Percentiles rank a stretch among this genome's conserved stretches.
phyloP scores from a whole-genome alignment of 1,284 basidiomycete genomes.

The Inonotus obliquus region DNA sequence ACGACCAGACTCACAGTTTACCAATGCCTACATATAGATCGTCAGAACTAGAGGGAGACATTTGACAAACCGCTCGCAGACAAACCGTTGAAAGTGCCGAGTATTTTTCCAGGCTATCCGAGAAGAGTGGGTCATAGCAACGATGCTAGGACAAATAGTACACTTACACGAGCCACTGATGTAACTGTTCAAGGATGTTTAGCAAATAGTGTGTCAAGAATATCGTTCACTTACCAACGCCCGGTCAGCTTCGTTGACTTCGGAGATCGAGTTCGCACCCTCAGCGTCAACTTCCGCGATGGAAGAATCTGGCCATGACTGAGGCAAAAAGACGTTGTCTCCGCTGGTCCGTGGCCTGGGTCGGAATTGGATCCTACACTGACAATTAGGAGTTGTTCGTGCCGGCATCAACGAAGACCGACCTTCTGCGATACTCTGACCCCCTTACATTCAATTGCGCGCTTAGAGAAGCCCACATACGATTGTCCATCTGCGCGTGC shows the following conservation, averaged over 20 bases:
- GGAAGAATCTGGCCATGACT: slow-evolving; percentile 15
- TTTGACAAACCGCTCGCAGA: background rate
- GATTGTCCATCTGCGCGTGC: slow-evolving; percentile 49
- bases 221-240: slow-evolving; percentile 26
- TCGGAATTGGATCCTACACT: slow-evolving; percentile 18
- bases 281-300: background rate
- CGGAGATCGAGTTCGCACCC: slow-evolving; percentile 25
- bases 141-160: background rate
- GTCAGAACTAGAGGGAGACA: background rate
- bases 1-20: slow-evolving; percentile 40
- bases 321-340: slow-evolving; percentile 19
- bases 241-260: slow-evolving; percentile 40
- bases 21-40: slow-evolving; percentile 36
- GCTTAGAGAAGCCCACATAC: slow-evolving; percentile 54
- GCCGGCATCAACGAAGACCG: background rate
- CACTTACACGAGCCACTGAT: slow-evolving; percentile 52
- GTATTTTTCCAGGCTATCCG: slow-evolving; percentile 57
- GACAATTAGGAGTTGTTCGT: background rate
- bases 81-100: slow-evolving; percentile 48
- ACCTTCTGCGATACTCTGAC: slow-evolving; percentile 40
- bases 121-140: slow-evolving; percentile 2
- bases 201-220: background rate
- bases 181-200: slow-evolving; percentile 36
- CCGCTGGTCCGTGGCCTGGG: slow-evolving; percentile 11
- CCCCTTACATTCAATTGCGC: slow-evolving; percentile 48